Percentiles rank a stretch among this genome's conserved stretches.
phyloP scores from a whole-genome alignment of 805 yeast genomes.

The Metschnikowia cubensis region DNA sequence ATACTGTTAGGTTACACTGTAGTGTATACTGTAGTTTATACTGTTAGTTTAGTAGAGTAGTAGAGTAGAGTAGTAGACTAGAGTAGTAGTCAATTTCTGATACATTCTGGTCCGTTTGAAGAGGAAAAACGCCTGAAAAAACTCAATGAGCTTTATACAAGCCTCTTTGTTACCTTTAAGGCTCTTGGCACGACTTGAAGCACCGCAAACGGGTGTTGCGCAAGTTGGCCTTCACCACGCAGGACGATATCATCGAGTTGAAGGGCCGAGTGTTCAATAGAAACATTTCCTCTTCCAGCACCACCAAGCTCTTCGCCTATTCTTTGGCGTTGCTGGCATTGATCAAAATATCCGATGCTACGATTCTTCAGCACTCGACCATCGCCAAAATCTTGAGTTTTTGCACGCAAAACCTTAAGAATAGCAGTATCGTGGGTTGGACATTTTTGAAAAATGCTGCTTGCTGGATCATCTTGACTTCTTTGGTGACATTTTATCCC shows the following conservation, averaged over 20 bases:
- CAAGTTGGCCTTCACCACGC: slow-evolving; percentile 84
- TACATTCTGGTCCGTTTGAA: too few species aligned
- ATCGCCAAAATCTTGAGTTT: slow-evolving; percentile 41
- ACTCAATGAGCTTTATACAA: too few species aligned
- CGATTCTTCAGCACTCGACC: slow-evolving; percentile 36
- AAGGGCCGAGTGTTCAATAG: slow-evolving; percentile 75
- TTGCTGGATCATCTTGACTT: slow-evolving; percentile 41
- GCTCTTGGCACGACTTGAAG: too few species aligned
- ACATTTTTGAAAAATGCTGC: slow-evolving; percentile 27
- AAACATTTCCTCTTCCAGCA: slow-evolving; percentile 17
- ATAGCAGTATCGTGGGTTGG: slow-evolving; percentile 23
- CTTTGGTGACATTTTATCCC: slow-evolving; percentile 37
- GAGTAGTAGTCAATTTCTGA: too few species aligned
- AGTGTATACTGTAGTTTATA: too few species aligned
- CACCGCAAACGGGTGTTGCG: slow-evolving; percentile 90
- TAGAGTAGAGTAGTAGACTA: too few species aligned
- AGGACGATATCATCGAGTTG: slow-evolving; percentile 84
- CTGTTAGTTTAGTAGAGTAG: too few species aligned
- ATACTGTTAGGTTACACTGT: too few species aligned
- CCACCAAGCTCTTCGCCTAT: slow-evolving; percentile 28
- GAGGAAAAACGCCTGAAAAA: too few species aligned
- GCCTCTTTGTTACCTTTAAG: too few species aligned
- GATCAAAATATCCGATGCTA: slow-evolving; percentile 33
- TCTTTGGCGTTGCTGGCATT: slow-evolving; percentile 35
- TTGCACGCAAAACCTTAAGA: slow-evolving; percentile 43